These are phyloP conservation scores for Solanum infundibuliforme DNA, from an alignment of 257 asterid species.

Conservation along the genomic window DNA sequence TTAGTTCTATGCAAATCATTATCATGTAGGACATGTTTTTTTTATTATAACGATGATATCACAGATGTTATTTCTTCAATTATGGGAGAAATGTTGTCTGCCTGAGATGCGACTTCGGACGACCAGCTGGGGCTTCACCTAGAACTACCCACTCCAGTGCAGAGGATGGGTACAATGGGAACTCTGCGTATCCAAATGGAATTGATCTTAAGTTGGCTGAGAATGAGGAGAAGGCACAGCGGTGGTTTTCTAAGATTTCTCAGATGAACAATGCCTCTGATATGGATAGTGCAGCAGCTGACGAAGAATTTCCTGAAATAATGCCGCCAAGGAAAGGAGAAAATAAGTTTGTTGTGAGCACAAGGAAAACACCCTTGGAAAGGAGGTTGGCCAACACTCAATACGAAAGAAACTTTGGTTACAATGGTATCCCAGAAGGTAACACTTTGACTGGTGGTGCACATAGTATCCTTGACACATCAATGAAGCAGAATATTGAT, in stretches of 20 bases:
- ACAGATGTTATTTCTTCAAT: conserved; percentile 77
- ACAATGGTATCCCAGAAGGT: conserved; percentile 7
- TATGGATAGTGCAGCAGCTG: conserved; percentile 11
- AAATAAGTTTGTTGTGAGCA: conserved; percentile 25
- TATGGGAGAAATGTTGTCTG: conserved; percentile 69
- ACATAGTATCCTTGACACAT: conserved; percentile 7
- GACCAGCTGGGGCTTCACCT: conserved; percentile 41
- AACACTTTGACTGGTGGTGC: conserved; percentile 2
- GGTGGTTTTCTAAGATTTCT: conserved; percentile 23
- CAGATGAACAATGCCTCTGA: conserved; percentile 14
- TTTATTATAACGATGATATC: background rate
- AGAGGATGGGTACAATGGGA: conserved; percentile 10
- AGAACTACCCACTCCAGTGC: conserved; percentile 17
- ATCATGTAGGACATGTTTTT: background rate
- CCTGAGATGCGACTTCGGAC: conserved; percentile 67
- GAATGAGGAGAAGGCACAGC: conserved; percentile 29
- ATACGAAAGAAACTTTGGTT: background rate
- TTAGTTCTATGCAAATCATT: background rate
- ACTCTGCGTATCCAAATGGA: conserved; percentile 9
- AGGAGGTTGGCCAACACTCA: conserved; percentile 12
- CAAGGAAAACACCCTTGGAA: conserved; percentile 32
- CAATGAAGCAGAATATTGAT: conserved; percentile 22
- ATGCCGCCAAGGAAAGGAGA: conserved; percentile 25
- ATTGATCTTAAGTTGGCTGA: conserved; percentile 11
- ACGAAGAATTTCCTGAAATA: conserved; percentile 27